These are phyloP conservation scores for Flaveria floridana DNA, from an alignment of 140 eudicot species.

Conservation along the genomic window DNA sequence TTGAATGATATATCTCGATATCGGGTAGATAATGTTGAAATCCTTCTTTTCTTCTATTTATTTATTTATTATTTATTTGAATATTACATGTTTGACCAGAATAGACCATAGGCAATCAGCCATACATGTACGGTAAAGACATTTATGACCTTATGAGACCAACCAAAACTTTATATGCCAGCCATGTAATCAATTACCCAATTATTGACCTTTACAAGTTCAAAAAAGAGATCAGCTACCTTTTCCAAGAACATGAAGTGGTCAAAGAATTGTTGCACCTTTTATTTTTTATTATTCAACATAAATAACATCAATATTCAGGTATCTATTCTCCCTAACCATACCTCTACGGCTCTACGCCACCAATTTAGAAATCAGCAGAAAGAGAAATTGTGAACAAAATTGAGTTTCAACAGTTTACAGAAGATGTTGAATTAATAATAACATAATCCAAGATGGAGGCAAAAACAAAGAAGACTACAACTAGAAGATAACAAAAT, in stretches of 20 bases:
- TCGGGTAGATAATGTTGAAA: neutral
- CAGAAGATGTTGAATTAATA: neutral
- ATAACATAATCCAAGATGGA: constrained; percentile 9
- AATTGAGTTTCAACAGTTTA: neutral
- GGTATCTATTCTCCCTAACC: neutral
- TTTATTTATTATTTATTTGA: neutral
- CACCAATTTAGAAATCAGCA: constrained; percentile 11
- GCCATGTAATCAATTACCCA: constrained; percentile 4
- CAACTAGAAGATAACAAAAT: constrained; percentile 19
- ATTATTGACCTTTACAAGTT: constrained; percentile 24
- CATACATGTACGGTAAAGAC: neutral
- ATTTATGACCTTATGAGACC: constrained; percentile 8
- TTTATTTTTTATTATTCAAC: neutral
- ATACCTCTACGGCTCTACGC: neutral
- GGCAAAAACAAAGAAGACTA: constrained; percentile 24
- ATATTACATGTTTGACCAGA: constrained; percentile 24
- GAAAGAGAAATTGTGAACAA: neutral
- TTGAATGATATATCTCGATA: neutral
- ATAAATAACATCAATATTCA: neutral
- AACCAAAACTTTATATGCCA: neutral
- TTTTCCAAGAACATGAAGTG: constrained; percentile 5
- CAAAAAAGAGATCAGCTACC: constrained; percentile 8
- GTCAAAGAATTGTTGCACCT: neutral
- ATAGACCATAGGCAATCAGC: constrained; percentile 8
- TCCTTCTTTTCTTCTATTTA: neutral